Evolutionary conservation across 495 filamentous ascomycete genomes (phyloP).

Genomic region (Penicillium egyptiacum): DNA sequence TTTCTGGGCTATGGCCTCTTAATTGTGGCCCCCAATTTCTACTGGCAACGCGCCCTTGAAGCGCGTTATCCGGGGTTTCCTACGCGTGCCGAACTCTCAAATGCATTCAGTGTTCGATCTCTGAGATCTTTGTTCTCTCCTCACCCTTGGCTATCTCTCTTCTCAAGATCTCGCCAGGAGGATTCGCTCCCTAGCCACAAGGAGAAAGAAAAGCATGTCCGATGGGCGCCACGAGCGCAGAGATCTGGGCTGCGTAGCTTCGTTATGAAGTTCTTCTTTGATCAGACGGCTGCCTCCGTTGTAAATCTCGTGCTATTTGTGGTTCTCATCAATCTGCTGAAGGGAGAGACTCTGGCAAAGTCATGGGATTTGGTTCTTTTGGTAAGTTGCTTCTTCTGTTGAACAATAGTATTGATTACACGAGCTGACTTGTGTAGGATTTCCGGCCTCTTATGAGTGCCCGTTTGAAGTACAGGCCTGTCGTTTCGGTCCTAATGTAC

Average conservation of each 20-base stretch:
- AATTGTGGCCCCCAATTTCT: conserved; percentile 80
- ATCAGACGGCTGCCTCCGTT: conserved; percentile 74
- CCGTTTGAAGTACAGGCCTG: conserved; percentile 78
- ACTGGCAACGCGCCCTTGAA: conserved; percentile 73
- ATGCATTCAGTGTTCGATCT: conserved; percentile 18
- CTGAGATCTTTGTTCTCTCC: conserved; percentile 31
- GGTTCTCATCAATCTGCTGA: conserved; percentile 54
- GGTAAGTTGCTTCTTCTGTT: conserved; percentile 32
- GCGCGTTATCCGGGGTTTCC: conserved; percentile 50
- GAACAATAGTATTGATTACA: not conserved
- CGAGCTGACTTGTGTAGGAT: conserved; percentile 41
- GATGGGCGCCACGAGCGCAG: conserved; percentile 26
- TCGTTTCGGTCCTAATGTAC: conserved; percentile 78
- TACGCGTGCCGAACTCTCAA: conserved; percentile 26
- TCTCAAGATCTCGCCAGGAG: conserved; percentile 36
- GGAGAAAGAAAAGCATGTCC: conserved; percentile 41
- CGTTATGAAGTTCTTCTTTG: conserved; percentile 73
- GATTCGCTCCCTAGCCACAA: conserved; percentile 38
- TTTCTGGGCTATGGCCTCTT: conserved; percentile 76
- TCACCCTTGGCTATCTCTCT: conserved; percentile 38
- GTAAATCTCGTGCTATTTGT: conserved; percentile 80
- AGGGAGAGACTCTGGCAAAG: conserved; percentile 33
- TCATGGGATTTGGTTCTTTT: conserved; percentile 36
- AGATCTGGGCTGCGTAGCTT: conserved; percentile 61
- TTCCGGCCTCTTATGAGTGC: conserved; percentile 71